Base-by-base conservation (phyloP, 163 green algal species). In the Chlamydomonas reinhardtii region DNA sequence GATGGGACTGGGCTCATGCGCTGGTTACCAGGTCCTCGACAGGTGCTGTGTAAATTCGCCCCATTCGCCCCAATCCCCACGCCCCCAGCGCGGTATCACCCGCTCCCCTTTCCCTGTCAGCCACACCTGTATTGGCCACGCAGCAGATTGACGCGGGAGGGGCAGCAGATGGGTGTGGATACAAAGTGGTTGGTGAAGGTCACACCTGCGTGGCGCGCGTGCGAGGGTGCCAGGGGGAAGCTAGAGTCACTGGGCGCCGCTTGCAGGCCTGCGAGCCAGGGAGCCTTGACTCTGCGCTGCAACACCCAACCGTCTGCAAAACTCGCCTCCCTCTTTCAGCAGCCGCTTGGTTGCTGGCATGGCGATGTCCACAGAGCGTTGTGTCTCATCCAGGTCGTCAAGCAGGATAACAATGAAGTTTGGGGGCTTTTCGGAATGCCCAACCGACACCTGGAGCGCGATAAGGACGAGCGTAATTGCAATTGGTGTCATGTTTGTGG, bases 151-250 rank as follows among this genome's bases (percentile, higher is more conserved):
- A 86, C 80, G 17, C 80, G 80, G 25, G 80, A 86, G 27, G 80
- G 80, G 70, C 80, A 86, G 80, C 80, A 86, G 54, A 86, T 86
- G 80, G 80, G 80, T 14, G 80, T 86, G 54, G 70, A 74, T 3
- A 86, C 80, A 8, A 86, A 62, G 80, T 86, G 70, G 35, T 79
- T 71, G 56, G 27, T 20, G 56, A 86, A 86, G 35, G 80, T 85
- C 31, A 85, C 79, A 25, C 79, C 79, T 84, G 54, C 5, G 5
- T 52, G 61, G n/a, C 61, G 19, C 15, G 34, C 16, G 12, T n/a
- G n/a, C n/a, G n/a, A n/a, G n/a, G n/a, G n/a, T n/a, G n/a, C n/a
- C n/a, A n/a, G n/a, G n/a, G n/a, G n/a, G n/a, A n/a, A n/a, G n/a
- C n/a, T n/a, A n/a, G n/a, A n/a, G n/a, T n/a, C n/a, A n/a, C n/a